These are phyloP conservation scores for Rhodotorula sp. DNA, from an alignment of 1,284 basidiomycete species.

Conservation along the genomic window DNA sequence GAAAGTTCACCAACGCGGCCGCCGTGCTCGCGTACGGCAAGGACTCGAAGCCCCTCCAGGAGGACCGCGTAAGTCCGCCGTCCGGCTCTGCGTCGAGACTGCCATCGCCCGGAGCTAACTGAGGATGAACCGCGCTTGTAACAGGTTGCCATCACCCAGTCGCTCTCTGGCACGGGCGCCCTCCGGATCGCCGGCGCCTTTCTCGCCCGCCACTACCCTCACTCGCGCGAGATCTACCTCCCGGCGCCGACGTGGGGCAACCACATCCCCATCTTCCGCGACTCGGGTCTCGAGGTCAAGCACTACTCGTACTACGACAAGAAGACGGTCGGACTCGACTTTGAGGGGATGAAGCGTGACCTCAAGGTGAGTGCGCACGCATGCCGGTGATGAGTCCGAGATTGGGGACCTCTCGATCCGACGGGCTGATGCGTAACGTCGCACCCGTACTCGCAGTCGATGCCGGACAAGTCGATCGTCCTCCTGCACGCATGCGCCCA, in stretches of 20 bases:
- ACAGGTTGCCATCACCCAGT: conserved; percentile 87
- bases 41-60: conserved; percentile 70
- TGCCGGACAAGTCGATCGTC: conserved; percentile 55
- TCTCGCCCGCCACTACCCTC: conserved; percentile 83
- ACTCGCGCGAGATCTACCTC: conserved; percentile 85
- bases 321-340: conserved; percentile 85
- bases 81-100: neutral
- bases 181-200: conserved; percentile 95
- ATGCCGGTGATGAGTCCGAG: neutral
- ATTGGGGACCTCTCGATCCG: neutral
- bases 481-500: conserved; percentile 58
- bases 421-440: too few species aligned
- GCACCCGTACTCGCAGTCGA: conserved; percentile 49
- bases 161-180: conserved; percentile 97
- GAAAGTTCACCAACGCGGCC: conserved; percentile 83
- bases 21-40: conserved; percentile 88
- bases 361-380: conserved; percentile 52
- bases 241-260: conserved; percentile 97
- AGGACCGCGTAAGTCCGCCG: conserved; percentile 64
- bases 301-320: conserved; percentile 90
- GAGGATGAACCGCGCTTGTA: neutral
- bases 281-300: conserved; percentile 91
- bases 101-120: neutral
- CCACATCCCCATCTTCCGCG: conserved; percentile 70
- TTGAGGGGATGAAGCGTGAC: conserved; percentile 68